These are phyloP conservation scores for Pulveroboletus frians DNA, from an alignment of 768 basidiomycete species.

Conservation along the genomic window DNA sequence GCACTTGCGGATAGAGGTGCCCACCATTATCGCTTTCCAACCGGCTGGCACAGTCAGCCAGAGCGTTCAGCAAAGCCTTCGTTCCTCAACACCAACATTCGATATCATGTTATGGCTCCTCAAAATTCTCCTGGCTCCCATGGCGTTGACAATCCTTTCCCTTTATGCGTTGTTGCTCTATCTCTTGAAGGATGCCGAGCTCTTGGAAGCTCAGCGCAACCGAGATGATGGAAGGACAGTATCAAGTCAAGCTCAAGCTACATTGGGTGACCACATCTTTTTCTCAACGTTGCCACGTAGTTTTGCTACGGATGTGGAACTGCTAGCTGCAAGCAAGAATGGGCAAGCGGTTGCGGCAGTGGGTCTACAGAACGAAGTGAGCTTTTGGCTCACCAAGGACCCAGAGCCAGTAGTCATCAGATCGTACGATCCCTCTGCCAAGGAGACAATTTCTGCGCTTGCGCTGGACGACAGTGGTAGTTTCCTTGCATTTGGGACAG, in stretches of 20 bases:
- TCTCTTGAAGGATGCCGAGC: conserved; percentile 85
- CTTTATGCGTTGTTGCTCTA: conserved; percentile 79
- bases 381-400: conserved; percentile 55
- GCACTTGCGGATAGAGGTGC: conserved; percentile 77
- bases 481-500: conserved; percentile 69
- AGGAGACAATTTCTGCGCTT: conserved; percentile 53
- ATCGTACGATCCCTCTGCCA: conserved; percentile 40
- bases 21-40: conserved; percentile 66
- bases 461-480: conserved; percentile 57
- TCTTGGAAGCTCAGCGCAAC: conserved; percentile 80
- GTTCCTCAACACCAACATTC: conserved; percentile 44
- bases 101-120: conserved; percentile 66
- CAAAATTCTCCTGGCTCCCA: conserved; percentile 83
- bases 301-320: conserved; percentile 77
- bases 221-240: conserved; percentile 42
- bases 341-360: conserved; percentile 65
- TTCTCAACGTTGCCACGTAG: conserved; percentile 77
- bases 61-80: conserved; percentile 31
- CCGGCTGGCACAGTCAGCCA: conserved; percentile 33
- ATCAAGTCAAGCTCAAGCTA: conserved; percentile 18
- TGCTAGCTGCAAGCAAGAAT: conserved; percentile 66
- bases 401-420: conserved; percentile 41
- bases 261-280: conserved; percentile 41
- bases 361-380: conserved; percentile 73
- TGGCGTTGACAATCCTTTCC: conserved; percentile 64